These are phyloP conservation scores for Kurtzmaniella quercitrusa DNA, from an alignment of 1,139 yeast genomes.

Conservation along the genomic window DNA sequence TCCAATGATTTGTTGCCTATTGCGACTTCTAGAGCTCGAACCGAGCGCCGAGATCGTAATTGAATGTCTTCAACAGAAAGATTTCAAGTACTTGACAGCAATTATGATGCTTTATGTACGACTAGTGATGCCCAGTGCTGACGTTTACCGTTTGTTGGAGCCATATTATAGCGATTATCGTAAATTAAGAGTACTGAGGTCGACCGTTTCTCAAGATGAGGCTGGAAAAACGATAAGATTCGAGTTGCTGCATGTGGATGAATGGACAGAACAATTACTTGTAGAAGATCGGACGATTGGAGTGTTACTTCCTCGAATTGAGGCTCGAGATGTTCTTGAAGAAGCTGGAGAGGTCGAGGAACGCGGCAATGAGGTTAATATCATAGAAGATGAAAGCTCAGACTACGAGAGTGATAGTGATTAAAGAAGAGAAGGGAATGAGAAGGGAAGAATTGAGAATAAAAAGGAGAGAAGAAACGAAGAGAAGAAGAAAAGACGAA, in stretches of 20 bases:
- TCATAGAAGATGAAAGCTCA: conserved; percentile 4
- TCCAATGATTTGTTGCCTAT: conserved; percentile 60
- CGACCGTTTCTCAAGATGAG: conserved; percentile 24
- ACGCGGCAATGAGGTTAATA: conserved; percentile 17
- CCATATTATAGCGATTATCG: conserved; percentile 51
- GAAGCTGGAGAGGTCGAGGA: conserved; percentile 34
- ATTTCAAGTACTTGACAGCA: conserved; percentile 67
- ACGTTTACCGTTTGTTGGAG: conserved; percentile 49
- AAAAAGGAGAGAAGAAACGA: too few species aligned
- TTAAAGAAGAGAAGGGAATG: not conserved
- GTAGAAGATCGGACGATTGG: conserved; percentile 50
- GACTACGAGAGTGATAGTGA: conserved; percentile 11
- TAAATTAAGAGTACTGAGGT: conserved; percentile 32
- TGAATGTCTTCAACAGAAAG: conserved; percentile 49
- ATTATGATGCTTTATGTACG: conserved; percentile 57
- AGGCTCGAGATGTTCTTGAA: conserved; percentile 32
- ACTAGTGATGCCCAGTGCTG: conserved; percentile 39
- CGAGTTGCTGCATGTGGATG: conserved; percentile 50
- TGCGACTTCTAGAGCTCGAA: conserved; percentile 59
- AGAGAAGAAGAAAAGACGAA: too few species aligned
- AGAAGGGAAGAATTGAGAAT: too few species aligned
- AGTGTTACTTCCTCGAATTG: conserved; percentile 56
- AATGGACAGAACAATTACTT: conserved; percentile 52
- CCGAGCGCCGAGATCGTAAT: conserved; percentile 52
- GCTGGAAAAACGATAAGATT: conserved; percentile 23